Conservation (phyloP, 306 rosid species). For the Sicyos edulis region DNA sequence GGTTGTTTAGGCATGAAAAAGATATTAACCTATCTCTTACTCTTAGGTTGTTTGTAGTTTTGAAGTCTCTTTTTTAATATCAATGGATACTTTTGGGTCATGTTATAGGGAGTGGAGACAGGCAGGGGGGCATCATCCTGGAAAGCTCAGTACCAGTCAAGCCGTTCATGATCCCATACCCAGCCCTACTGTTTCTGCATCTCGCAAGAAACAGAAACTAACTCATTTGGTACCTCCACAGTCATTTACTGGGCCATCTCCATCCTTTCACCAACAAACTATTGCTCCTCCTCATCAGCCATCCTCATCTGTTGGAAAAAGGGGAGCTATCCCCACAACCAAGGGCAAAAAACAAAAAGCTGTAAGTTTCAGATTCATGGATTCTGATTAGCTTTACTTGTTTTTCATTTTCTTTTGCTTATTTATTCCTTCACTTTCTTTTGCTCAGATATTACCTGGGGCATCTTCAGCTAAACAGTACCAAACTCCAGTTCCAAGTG, state of each 20-base stretch:
- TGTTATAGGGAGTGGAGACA: slow-evolving; percentile 87
- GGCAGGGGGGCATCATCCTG: slow-evolving; percentile 67
- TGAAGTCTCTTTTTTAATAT: slow-evolving; percentile 17
- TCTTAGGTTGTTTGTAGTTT: slow-evolving; percentile 14
- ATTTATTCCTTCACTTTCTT: slow-evolving; percentile 24
- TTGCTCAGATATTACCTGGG: slow-evolving; percentile 48
- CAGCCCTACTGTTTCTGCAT: slow-evolving; percentile 80
- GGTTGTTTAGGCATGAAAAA: slow-evolving; percentile 18
- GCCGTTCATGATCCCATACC: slow-evolving; percentile 66
- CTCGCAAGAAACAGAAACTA: slow-evolving; percentile 80
- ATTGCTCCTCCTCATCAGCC: slow-evolving; percentile 70
- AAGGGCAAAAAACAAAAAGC: slow-evolving; percentile 84
- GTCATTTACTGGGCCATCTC: slow-evolving; percentile 72
- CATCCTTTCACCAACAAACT: slow-evolving; percentile 59
- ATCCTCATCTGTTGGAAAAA: slow-evolving; percentile 65
- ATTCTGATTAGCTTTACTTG: neutral
- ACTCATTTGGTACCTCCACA: slow-evolving; percentile 58
- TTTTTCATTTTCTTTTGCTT: slow-evolving; percentile 16
- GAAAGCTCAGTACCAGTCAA: slow-evolving; percentile 48
- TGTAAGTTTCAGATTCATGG: slow-evolving; percentile 40
- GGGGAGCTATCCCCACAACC: slow-evolving; percentile 62
- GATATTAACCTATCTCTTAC: slow-evolving; percentile 15
- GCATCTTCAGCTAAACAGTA: slow-evolving; percentile 61
- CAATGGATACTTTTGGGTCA: slow-evolving; percentile 25
- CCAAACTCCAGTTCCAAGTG: slow-evolving; percentile 62